Conservation (phyloP, 768 basidiomycete genomes). For the Leucocoprinus leucothites region DNA sequence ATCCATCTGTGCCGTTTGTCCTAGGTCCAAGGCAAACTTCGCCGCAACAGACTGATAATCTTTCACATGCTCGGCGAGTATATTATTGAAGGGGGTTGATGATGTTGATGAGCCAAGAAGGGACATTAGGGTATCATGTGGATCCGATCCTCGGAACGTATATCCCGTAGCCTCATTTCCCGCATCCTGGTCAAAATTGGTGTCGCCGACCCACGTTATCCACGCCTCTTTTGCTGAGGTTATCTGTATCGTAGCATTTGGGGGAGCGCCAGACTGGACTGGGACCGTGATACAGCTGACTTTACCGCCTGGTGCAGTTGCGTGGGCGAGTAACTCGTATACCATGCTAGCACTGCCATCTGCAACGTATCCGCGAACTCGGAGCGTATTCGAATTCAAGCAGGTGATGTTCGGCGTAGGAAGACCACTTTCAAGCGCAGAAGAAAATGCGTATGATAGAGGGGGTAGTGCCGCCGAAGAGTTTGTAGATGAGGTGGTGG, state of each 20-base stretch:
- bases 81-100: background rate
- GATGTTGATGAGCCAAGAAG: background rate
- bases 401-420: conserved; percentile 62
- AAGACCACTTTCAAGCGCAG: conserved; percentile 41
- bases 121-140: conserved; percentile 32
- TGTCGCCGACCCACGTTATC: conserved; percentile 75
- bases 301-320: conserved; percentile 22
- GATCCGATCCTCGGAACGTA: conserved; percentile 63
- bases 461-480: conserved; percentile 13
- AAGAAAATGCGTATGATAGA: conserved; percentile 47
- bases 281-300: conserved; percentile 31
- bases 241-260: conserved; percentile 48
- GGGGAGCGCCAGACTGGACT: conserved; percentile 25
- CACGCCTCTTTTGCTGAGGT: conserved; percentile 48
- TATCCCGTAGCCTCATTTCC: conserved; percentile 54
- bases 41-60: conserved; percentile 46
- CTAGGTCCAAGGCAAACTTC: conserved; percentile 56
- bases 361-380: conserved; percentile 46
- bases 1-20: conserved; percentile 50
- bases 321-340: conserved; percentile 57
- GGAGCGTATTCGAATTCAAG: conserved; percentile 49
- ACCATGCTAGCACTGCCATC: conserved; percentile 59
- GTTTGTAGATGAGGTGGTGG: background rate
- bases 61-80: conserved; percentile 46
- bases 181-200: conserved; percentile 62